These are phyloP conservation scores for Diaporthe vexans DNA, from an alignment of 2,329 filamentous ascomycete genomes.

Conservation along the genomic window DNA sequence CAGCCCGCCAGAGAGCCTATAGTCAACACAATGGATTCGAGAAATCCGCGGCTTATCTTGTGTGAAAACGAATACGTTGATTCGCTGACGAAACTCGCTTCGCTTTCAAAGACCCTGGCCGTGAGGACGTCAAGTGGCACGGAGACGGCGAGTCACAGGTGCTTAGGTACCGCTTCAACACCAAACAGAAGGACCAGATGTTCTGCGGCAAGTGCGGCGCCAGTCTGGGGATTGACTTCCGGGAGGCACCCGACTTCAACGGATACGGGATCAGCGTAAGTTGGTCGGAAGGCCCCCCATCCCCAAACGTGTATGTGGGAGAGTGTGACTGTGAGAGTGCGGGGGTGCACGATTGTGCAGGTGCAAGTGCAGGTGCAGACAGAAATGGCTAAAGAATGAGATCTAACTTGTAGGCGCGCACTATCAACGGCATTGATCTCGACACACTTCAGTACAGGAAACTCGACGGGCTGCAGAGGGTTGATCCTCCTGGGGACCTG, in stretches of 20 bases:
- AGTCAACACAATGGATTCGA: background rate
- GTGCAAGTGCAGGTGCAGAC: background rate
- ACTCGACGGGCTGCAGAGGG: conserved; percentile 52
- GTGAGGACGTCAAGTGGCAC: conserved; percentile 59
- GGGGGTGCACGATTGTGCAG: background rate
- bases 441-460: conserved; percentile 54
- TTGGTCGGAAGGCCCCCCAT: conserved; percentile 6
- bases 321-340: background rate
- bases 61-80: background rate
- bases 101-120: conserved; percentile 52
- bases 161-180: conserved; percentile 60
- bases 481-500: conserved; percentile 54
- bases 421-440: conserved; percentile 58
- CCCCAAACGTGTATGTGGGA: too few relatives aligned
- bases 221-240: conserved; percentile 63
- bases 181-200: conserved; percentile 62
- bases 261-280: conserved; percentile 61
- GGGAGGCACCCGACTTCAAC: conserved; percentile 47
- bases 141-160: conserved; percentile 54
- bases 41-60: background rate
- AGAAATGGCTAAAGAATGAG: background rate
- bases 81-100: background rate
- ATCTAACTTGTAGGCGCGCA: conserved; percentile 51
- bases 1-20: too few relatives aligned
- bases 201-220: conserved; percentile 63